Conservation (phyloP, 1,284 basidiomycete genomes). For the Sanghuangporus sanghuang region DNA sequence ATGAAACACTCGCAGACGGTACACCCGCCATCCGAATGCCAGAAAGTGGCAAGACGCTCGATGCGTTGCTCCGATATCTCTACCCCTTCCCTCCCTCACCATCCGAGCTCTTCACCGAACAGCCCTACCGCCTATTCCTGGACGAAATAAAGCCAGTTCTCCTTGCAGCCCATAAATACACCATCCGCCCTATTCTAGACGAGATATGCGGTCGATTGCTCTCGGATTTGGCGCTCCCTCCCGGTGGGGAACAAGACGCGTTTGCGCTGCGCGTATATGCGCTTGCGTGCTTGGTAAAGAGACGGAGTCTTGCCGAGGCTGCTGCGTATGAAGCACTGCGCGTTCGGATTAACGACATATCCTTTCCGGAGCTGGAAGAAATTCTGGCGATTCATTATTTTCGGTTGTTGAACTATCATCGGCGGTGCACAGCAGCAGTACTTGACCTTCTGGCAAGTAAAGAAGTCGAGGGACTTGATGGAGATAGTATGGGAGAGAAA, state of each 20-base stretch:
- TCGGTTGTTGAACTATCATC: conserved; percentile 7
- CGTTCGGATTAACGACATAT: neutral
- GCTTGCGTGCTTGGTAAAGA: conserved; percentile 2
- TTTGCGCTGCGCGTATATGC: conserved; percentile 3
- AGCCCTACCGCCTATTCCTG: neutral
- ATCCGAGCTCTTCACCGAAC: neutral
- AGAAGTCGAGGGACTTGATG: neutral
- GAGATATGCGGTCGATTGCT: conserved; percentile 47
- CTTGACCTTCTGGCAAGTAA: neutral
- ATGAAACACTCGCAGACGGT: conserved; percentile 20
- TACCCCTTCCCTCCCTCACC: conserved; percentile 31
- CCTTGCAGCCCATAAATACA: conserved; percentile 34
- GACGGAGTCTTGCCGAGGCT: neutral
- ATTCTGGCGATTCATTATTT: conserved; percentile 3
- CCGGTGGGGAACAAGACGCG: conserved; percentile 25
- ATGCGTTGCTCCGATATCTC: conserved; percentile 49
- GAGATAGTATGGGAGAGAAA: neutral
- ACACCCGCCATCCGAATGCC: conserved; percentile 49
- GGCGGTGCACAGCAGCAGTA: neutral
- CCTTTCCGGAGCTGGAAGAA: neutral
- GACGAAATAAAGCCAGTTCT: conserved; percentile 21
- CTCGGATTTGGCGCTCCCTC: conserved; percentile 4
- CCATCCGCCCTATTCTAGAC: conserved; percentile 26
- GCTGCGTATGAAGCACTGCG: conserved; percentile 7
- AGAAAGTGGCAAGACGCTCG: conserved; percentile 41